A percentile compares a stretch with the other conserved stretches of the same genome.
Conservation (phyloP, 2,329 filamentous ascomycete genomes). For the Monosporascus sp. region DNA sequence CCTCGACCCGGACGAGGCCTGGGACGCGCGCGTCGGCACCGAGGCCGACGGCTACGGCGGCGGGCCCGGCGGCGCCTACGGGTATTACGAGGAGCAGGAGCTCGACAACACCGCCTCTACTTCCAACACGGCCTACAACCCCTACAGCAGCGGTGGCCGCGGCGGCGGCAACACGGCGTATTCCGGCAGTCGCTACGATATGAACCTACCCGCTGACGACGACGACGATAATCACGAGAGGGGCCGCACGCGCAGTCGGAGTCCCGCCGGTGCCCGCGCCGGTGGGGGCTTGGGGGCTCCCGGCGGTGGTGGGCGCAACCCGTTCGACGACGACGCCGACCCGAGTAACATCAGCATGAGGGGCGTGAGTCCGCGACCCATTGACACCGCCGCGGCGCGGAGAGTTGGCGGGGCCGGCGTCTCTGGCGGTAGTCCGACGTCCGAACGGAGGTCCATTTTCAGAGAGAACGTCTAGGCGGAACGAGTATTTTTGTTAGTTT, state of each 20-base stretch:
- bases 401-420: constrained; percentile 6
- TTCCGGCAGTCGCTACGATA: constrained; percentile 37
- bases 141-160: constrained; percentile 60
- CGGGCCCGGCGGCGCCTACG: constrained; percentile 31
- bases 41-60: constrained; percentile 60
- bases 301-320: constrained; percentile 44
- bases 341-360: constrained; percentile 57
- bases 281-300: constrained; percentile 36
- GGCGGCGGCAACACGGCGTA: constrained; percentile 25
- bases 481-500: no score
- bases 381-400: constrained; percentile 36
- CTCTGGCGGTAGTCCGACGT: constrained; percentile 21
- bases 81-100: constrained; percentile 73
- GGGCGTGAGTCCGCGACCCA: constrained; percentile 73
- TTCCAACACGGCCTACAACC: constrained; percentile 12
- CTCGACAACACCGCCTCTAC: constrained; percentile 41
- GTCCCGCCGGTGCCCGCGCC: constrained; percentile 23
- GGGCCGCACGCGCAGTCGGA: constrained; percentile 40
- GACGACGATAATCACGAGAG: constrained; percentile 24
- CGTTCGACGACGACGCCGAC: constrained; percentile 64
- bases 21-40: constrained; percentile 73
- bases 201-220: constrained; percentile 38
- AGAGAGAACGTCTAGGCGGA: constrained; percentile 19
- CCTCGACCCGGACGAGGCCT: constrained; percentile 78
- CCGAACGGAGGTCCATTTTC: constrained; percentile 24